Evolutionary conservation across 225 moss, liverwort and hornwort genomes (phyloP).

Genomic region (Sphagnum tenellum): DNA sequence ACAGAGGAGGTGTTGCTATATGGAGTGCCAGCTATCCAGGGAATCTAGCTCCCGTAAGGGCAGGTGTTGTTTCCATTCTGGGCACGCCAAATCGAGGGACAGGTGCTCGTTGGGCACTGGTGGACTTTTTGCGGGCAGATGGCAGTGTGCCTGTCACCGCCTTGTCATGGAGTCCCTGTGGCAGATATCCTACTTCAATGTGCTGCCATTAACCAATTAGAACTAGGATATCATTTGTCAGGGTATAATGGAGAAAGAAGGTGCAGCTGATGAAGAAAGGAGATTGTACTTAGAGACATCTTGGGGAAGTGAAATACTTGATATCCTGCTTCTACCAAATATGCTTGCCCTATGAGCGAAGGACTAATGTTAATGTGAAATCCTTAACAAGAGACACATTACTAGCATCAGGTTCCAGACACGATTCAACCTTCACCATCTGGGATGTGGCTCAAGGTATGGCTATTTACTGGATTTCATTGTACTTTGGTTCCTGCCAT

Average conservation of each 20-base stretch:
- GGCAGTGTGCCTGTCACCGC: constrained; percentile 65
- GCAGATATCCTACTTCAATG: constrained; percentile 71
- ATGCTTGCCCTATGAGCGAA: too few relatives aligned
- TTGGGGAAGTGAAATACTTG: too few relatives aligned
- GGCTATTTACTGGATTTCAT: not conserved
- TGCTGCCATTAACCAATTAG: too few relatives aligned
- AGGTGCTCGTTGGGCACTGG: constrained; percentile 87
- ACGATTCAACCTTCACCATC: constrained; percentile 72
- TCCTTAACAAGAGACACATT: constrained; percentile 70
- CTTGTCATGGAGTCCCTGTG: constrained; percentile 88
- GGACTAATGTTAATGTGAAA: not conserved
- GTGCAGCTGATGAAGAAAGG: not conserved
- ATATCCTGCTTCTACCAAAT: too few relatives aligned
- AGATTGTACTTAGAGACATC: too few relatives aligned
- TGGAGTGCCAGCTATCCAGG: constrained; percentile 98
- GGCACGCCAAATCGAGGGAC: constrained; percentile 74
- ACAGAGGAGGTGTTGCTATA: constrained; percentile 74
- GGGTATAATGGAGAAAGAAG: not conserved
- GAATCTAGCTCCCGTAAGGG: constrained; percentile 81
- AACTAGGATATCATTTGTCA: too few relatives aligned
- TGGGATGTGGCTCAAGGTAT: constrained; percentile 92
- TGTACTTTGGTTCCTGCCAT: not conserved
- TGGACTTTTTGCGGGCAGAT: constrained; percentile 70
- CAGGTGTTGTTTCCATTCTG: constrained; percentile 76
- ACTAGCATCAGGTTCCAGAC: constrained; percentile 71